Evolutionary conservation across 352 stramenopile species (phyloP).

Genomic region (Phytophthora pluvialis): DNA sequence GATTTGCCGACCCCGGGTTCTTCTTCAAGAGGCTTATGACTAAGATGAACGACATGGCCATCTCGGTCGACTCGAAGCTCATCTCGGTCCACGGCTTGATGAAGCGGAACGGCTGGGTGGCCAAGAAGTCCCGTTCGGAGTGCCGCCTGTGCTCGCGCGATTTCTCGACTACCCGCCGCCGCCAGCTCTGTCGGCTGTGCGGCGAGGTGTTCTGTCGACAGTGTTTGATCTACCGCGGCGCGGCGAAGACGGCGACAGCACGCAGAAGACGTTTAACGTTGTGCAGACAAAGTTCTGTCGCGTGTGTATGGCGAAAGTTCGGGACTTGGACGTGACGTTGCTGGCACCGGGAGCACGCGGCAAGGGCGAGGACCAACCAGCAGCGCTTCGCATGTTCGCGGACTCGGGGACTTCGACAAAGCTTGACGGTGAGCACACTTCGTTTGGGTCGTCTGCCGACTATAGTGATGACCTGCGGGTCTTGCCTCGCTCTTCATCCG

Average conservation of each 20-base stretch:
- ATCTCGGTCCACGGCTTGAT: conserved; percentile 55
- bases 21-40: conserved; percentile 55
- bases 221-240: conserved; percentile 56
- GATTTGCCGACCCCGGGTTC: conserved; percentile 36
- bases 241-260: conserved; percentile 16
- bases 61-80: conserved; percentile 58
- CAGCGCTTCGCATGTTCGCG: conserved; percentile 15
- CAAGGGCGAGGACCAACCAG: conserved; percentile 16
- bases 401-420: conserved; percentile 34
- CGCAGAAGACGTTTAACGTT: conserved; percentile 39
- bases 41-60: conserved; percentile 57
- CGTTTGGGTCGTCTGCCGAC: conserved; percentile 15
- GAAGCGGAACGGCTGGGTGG: conserved; percentile 51
- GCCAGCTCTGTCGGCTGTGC: conserved; percentile 80
- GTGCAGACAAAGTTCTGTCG: conserved; percentile 70
- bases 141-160: conserved; percentile 64
- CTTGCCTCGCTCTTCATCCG: conserved; percentile 24
- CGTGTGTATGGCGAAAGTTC: conserved; percentile 55
- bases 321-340: conserved; percentile 39
- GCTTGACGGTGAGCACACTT: conserved; percentile 30
- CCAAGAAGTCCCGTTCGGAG: conserved; percentile 46
- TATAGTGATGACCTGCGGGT: conserved; percentile 11
- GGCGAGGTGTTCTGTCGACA: conserved; percentile 75
- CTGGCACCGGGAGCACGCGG: conserved; percentile 16
- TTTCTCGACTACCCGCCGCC: conserved; percentile 61